Evolutionary conservation across 306 rosid species (phyloP), one percentile per base, ranked within the genome.

Genomic region (Quercus ilex): DNA sequence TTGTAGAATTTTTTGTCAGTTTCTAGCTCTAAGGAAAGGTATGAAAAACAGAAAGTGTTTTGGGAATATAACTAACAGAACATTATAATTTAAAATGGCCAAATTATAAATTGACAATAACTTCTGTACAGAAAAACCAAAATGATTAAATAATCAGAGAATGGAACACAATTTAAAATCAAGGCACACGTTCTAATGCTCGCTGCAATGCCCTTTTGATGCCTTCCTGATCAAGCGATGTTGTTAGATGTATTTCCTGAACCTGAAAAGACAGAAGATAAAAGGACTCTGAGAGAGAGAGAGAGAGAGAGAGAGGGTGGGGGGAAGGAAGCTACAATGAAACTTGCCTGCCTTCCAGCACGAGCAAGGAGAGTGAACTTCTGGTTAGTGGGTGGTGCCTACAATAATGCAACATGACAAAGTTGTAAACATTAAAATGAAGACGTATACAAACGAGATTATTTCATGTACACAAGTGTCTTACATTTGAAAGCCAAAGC

Each of bases 201-300:
- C 91, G 90, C 80, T 94, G 97, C 83, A 94, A 80, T 52, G 99
- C 97, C 86, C 59, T 89, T 78, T 92, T 94, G 69, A 94, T 88
- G 62, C 99, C 99, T 79, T 85, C 97, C 81, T 92, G 99, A 82
- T 91, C 95, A 78, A 94, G 99, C 3, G 97, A 86, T 57, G 99
- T 94, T 38, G 83, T 90, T 84, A 94, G 79, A 56, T 86, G 88
- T 76, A 94, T 91, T 88, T 94, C 97, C 72, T 94, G 97, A 41
- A 94, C 99, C 99, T 94, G 85, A 4, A 55, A 77, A 5, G 60
- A 60, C 77, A 69, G 4, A 3, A 68, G 46, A 58, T 5, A 73
- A 55, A 18, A 43, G 55, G 23, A 73, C 59, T 53, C 26, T 49
- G 46, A 35, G 78, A 51, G 62, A 55, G 73, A 21, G 71, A 6